Evolutionary conservation across 2,329 filamentous ascomycete genomes (phyloP), one percentile per base, ranked within the genome.

Genomic region (Teratosphaeria gauchensis): DNA sequence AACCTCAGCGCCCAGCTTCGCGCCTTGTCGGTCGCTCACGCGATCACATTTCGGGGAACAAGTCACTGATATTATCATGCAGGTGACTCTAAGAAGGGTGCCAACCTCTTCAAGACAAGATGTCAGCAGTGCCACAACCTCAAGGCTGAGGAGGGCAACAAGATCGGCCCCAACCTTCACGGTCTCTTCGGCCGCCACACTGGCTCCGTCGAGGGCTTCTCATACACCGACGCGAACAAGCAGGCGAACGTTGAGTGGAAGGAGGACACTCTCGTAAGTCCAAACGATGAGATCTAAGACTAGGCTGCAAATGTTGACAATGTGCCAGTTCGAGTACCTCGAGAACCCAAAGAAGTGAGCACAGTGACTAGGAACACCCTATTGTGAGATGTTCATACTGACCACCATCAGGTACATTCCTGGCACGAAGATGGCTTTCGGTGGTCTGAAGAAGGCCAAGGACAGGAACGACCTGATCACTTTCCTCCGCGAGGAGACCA

Each of bases 151-250:
- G 94, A 92, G 79, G 85, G 85, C 80, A 95, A 96, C 90, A 97
- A 97, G 87, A 90, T 96, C 78, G 94, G 94, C 75, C 94, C 94
- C 73, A 91, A 91, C 76, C 87, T 99, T 71, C 86, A 95, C 87
- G 94, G 94, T 76, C 90, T 99, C 68, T 99, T 96, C 77, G 94
- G 94, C 78, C 92, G 94, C 77, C 89, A 96, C 83, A 90, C 89
- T 65, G 94, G 94, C 72, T 84, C 87, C 75, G 90, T 95, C 70
- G 88, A 90, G 53, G 92, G 94, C 68, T 99, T 88, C 86, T 82
- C 90, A 74, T 99, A 97, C 87, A 96, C 94, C 78, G 94, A 99
- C 75, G 94, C 92, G 84, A 99, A 99, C 89, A 97, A 97, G 88
- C 81, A 88, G 74, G 95, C 95, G 83, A 92, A 87, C 72, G 85